phyloP scores from a whole-genome alignment of 164 flowering plant species.

The Tetracentron sinense region DNA sequence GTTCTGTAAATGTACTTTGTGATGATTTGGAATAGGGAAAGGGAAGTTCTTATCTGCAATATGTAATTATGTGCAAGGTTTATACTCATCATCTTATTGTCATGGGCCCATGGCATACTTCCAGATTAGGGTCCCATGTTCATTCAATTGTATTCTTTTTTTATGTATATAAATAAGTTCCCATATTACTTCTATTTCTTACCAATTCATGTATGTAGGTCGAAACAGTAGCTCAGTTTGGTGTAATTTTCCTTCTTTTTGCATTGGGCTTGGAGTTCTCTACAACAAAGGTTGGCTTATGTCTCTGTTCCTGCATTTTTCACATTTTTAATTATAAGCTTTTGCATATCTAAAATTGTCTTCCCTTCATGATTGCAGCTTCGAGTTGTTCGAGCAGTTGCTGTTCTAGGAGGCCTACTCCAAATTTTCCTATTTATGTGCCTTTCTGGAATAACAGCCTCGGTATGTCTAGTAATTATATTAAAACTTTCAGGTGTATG shows the following conservation, averaged over 20 bases:
- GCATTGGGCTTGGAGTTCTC: slow-evolving; percentile 98
- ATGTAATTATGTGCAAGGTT: no score
- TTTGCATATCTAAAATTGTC: slow-evolving; percentile 2
- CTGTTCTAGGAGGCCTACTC: slow-evolving; percentile 86
- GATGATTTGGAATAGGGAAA: no score
- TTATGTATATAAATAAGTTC: not conserved
- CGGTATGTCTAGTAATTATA: slow-evolving; percentile 44
- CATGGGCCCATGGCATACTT: no score
- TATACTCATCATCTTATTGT: no score
- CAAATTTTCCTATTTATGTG: slow-evolving; percentile 94
- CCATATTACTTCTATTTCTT: not conserved
- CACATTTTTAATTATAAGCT: not conserved
- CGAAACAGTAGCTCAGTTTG: slow-evolving; percentile 99
- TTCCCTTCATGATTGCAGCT: slow-evolving; percentile 49
- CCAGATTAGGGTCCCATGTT: no score
- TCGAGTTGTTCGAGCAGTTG: slow-evolving; percentile 95
- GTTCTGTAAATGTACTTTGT: no score
- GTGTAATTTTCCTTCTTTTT: slow-evolving; percentile 96
- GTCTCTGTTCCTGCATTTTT: not conserved
- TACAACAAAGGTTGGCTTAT: slow-evolving; percentile 58
- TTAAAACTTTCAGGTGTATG: not conserved
- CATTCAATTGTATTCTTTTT: not conserved
- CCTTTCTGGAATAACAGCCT: slow-evolving; percentile 80
- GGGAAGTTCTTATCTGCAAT: no score
- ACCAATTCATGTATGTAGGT: slow-evolving; percentile 47